These are phyloP conservation scores for Mycoemilia scoparia DNA, from an alignment of 192 early-diverging fungal genomes.

Conservation along the genomic window DNA sequence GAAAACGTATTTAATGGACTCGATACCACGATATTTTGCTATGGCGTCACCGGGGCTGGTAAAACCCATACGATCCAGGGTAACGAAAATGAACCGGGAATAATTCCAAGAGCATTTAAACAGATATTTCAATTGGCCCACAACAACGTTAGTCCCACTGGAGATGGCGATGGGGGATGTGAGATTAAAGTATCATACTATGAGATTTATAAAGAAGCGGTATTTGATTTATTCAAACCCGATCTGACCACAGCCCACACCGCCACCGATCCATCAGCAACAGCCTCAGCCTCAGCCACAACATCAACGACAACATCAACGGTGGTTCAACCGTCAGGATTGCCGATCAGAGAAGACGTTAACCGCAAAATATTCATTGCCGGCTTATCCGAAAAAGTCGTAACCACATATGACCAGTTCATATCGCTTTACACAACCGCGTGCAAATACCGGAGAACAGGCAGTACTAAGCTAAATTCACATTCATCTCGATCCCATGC, in stretches of 20 bases:
- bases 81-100: constrained; percentile 30
- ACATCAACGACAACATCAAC: too few species aligned
- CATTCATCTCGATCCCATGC: constrained; percentile 45
- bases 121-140: constrained; percentile 32
- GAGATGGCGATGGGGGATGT: constrained; percentile 11
- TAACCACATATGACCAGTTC: constrained; percentile 35
- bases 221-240: constrained; percentile 34
- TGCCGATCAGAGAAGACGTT: constrained; percentile 38
- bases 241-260: constrained; percentile 17
- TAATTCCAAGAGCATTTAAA: constrained; percentile 36
- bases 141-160: constrained; percentile 15
- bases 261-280: background rate
- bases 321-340: constrained; percentile 8
- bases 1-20: constrained; percentile 35
- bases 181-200: constrained; percentile 34
- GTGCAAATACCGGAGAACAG: constrained; percentile 37
- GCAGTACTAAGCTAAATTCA: constrained; percentile 43
- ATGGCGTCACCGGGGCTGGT: constrained; percentile 46
- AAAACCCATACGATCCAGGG: constrained; percentile 52
- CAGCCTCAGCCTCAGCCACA: constrained; percentile 1
- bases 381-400: constrained; percentile 31
- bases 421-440: constrained; percentile 19
- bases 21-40: constrained; percentile 49
- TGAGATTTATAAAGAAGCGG: constrained; percentile 51
- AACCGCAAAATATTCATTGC: constrained; percentile 34